These are phyloP conservation scores for Pseudogymnoascus sp. DNA, from an alignment of 2,329 filamentous ascomycete genomes.

Conservation along the genomic window DNA sequence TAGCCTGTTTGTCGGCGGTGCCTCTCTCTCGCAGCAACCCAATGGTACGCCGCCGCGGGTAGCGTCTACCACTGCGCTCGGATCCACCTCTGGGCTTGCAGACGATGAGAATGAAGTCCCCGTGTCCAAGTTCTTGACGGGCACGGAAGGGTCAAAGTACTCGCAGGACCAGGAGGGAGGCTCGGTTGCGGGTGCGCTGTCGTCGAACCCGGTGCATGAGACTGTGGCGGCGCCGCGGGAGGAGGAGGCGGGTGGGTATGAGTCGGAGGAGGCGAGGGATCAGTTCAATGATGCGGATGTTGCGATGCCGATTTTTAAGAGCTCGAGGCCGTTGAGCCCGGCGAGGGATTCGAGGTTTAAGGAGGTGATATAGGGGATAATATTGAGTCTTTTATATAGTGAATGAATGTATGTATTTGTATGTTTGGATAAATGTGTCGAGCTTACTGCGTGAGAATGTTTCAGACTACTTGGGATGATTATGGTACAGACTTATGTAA, in stretches of 20 bases:
- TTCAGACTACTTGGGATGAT: too few species aligned
- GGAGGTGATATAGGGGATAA: conserved; percentile 41
- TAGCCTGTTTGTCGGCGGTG: conserved; percentile 45
- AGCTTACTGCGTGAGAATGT: too few species aligned
- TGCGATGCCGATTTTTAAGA: conserved; percentile 28
- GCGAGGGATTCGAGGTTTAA: conserved; percentile 51
- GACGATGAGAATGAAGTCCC: conserved; percentile 12
- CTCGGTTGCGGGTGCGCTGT: background rate
- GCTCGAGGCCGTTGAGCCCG: conserved; percentile 37
- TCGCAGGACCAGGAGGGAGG: background rate
- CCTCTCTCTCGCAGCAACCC: conserved; percentile 30
- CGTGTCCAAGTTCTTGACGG: conserved; percentile 8
- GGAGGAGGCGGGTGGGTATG: conserved; percentile 30
- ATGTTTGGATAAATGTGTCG: background rate
- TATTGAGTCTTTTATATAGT: background rate
- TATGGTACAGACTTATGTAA: too few species aligned
- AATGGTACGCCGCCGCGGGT: conserved; percentile 30
- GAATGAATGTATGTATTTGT: background rate
- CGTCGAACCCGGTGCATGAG: conserved; percentile 9
- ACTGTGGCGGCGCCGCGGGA: conserved; percentile 15
- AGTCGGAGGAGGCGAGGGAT: conserved; percentile 45
- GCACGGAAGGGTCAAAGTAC: conserved; percentile 17
- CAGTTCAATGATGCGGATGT: conserved; percentile 27
- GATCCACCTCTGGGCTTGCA: conserved; percentile 2
- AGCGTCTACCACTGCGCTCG: conserved; percentile 13